Percentiles rank a stretch among this genome's conserved stretches.
These are phyloP conservation scores for Phytophthora idaei DNA, from an alignment of 352 stramenopile species.

Conservation along the genomic window DNA sequence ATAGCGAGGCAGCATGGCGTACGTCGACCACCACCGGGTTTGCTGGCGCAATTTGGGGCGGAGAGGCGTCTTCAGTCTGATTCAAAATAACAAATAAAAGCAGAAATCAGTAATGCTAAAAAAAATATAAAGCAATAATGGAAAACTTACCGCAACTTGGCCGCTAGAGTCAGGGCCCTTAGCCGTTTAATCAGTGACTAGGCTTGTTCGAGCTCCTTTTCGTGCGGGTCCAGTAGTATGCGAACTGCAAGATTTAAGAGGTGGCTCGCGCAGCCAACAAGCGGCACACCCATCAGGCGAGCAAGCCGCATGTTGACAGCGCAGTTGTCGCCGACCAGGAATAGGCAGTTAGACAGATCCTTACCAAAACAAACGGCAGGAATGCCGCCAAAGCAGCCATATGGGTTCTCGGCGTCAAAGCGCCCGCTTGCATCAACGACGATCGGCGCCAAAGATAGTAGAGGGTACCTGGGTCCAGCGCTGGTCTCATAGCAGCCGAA, in stretches of 20 bases:
- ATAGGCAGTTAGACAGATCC: background rate
- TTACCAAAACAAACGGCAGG: slow-evolving; percentile 10
- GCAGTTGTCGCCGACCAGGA: slow-evolving; percentile 11
- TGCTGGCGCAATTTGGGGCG: no score
- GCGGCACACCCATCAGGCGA: slow-evolving; percentile 1
- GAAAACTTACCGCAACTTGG: background rate
- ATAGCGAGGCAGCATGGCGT: no score
- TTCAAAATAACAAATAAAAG: background rate
- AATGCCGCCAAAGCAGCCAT: background rate
- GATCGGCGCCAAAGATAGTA: background rate
- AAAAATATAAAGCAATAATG: background rate
- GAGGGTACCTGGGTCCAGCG: background rate
- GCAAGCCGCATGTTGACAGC: background rate
- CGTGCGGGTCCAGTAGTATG: background rate
- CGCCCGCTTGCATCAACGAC: background rate
- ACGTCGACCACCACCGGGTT: no score
- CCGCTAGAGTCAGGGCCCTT: background rate
- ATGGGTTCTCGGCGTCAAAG: background rate
- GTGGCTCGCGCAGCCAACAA: slow-evolving; percentile 9
- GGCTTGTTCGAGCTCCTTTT: slow-evolving; percentile 6
- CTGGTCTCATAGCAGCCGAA: background rate
- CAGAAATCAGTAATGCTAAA: background rate
- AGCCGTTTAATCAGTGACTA: slow-evolving; percentile 10
- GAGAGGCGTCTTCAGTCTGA: background rate
- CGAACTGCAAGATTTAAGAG: slow-evolving; percentile 4